phyloP scores from a whole-genome alignment of 495 filamentous ascomycete species.

The Echria macrotheca region DNA sequence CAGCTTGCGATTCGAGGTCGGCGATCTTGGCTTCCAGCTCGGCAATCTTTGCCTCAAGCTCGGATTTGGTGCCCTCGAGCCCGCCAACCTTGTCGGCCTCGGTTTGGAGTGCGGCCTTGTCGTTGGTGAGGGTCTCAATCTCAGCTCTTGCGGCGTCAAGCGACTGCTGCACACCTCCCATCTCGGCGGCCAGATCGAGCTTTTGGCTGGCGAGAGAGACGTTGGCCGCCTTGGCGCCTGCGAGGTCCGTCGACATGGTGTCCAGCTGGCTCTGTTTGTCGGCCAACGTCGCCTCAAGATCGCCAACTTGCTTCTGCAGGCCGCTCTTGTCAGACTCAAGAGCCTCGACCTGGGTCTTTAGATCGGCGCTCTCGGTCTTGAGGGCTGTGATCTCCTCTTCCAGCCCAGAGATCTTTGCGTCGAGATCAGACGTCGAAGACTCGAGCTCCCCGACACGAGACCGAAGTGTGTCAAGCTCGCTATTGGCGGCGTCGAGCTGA shows the following conservation, averaged over 20 bases:
- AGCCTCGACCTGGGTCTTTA: constrained; percentile 26
- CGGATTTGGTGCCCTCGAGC: constrained; percentile 3
- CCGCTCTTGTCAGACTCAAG: constrained; percentile 32
- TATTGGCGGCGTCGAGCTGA: constrained; percentile 20
- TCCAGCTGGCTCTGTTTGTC: constrained; percentile 20
- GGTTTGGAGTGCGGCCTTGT: constrained; percentile 27
- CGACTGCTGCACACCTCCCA: constrained; percentile 14
- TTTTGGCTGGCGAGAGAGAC: constrained; percentile 28
- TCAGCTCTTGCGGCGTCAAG: constrained; percentile 23
- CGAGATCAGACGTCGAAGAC: constrained; percentile 15
- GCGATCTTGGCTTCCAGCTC: constrained; percentile 18
- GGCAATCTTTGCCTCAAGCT: constrained; percentile 24
- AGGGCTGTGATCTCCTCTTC: constrained; percentile 20
- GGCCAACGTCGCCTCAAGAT: constrained; percentile 15
- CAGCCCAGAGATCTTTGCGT: constrained; percentile 14
- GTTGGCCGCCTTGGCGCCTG: constrained; percentile 27
- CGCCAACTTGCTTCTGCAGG: constrained; percentile 29
- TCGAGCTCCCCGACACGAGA: constrained; percentile 21
- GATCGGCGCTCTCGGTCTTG: constrained; percentile 15
- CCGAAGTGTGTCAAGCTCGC: constrained; percentile 20
- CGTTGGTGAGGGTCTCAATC: constrained; percentile 21
- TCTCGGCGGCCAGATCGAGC: constrained; percentile 21
- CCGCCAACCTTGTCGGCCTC: constrained; percentile 21
- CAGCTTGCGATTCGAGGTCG: constrained; percentile 17
- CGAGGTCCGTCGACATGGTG: constrained; percentile 27